Base-by-base conservation (phyloP, 2,329 filamentous ascomycete genomes). In the Pseudogymnoascus sp. region DNA sequence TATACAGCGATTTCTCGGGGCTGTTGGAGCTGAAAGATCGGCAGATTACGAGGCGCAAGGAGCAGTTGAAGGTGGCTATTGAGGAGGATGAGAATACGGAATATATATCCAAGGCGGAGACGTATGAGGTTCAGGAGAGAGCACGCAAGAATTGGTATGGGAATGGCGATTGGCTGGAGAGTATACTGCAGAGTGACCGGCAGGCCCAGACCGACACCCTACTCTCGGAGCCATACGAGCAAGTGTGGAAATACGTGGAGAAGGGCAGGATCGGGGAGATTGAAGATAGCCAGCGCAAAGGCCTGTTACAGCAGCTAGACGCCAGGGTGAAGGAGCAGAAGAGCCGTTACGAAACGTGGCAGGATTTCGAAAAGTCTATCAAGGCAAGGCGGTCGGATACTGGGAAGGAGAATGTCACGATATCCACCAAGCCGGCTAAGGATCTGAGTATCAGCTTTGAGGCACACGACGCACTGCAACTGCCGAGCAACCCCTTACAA, bases 61-160 rank as follows among this genome's bases (percentile, higher is more conserved):
- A 85, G 65, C 77, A 77, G 59, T 73, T 79, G 57, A 71, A 69
- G 63, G 65, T 68, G 26, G 66, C 67, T 0, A 66, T 71, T 15
- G 71, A 74, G 13, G 71, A 75, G 21, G 68, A 70, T 11, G 67
- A 42, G 44, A 59, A 67, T 2, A 64, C 69, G 21, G 60, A 65
- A 15, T 42, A 60, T 63, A 63, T 26, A 67, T 80, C 6, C 74
- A 75, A 79, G 40, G 73, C 76, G 3, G 79, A 76, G 50, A 68
- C 74, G 0, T 77, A 83, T 40, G 63, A 71, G 3, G 76, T 91
- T 64, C 81, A 87, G 68, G 83, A 82, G 44, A 80, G 82, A 2
- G 77, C 92, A 31, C 80, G 82, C 36, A 86, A 87, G 65, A 90
- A 91, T 68, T 96, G 92, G 92, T 80, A 89, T 13, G 92, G 91